These are phyloP conservation scores for Leucogyrophana mollusca DNA, from an alignment of 768 basidiomycete species.

Conservation along the genomic window DNA sequence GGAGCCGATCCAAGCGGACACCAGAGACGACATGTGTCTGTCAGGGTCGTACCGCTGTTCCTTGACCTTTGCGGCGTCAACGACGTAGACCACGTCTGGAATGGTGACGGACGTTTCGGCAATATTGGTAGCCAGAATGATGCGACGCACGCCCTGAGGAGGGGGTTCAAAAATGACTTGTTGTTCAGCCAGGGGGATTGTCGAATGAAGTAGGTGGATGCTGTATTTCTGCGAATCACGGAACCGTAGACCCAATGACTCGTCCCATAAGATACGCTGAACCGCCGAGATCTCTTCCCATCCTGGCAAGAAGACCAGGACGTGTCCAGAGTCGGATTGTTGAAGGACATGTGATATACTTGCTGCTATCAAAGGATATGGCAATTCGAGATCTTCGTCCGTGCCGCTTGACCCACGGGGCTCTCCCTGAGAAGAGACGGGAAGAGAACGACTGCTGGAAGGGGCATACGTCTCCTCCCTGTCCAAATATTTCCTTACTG, in stretches of 20 bases:
- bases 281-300: slow-evolving; percentile 87
- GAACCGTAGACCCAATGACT: slow-evolving; percentile 59
- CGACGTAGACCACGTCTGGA: slow-evolving; percentile 91
- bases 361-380: slow-evolving; percentile 77
- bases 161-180: slow-evolving; percentile 88
- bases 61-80: slow-evolving; percentile 87
- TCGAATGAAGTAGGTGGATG: slow-evolving; percentile 86
- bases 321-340: slow-evolving; percentile 76
- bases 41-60: slow-evolving; percentile 88
- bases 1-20: slow-evolving; percentile 87
- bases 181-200: slow-evolving; percentile 85
- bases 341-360: slow-evolving; percentile 76
- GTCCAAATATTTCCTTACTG: slow-evolving; percentile 67
- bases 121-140: slow-evolving; percentile 93
- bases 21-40: slow-evolving; percentile 83
- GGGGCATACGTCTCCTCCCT: slow-evolving; percentile 45
- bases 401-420: slow-evolving; percentile 5
- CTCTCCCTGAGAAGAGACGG: slow-evolving; percentile 31
- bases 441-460: not conserved
- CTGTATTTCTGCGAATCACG: slow-evolving; percentile 53
- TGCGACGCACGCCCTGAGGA: slow-evolving; percentile 69
- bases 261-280: slow-evolving; percentile 58
- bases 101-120: slow-evolving; percentile 96
- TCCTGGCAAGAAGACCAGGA: slow-evolving; percentile 89
- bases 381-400: slow-evolving; percentile 70